phyloP scores from a whole-genome alignment of 805 yeast genomes.

The Saccharomycopsis sp. region DNA sequence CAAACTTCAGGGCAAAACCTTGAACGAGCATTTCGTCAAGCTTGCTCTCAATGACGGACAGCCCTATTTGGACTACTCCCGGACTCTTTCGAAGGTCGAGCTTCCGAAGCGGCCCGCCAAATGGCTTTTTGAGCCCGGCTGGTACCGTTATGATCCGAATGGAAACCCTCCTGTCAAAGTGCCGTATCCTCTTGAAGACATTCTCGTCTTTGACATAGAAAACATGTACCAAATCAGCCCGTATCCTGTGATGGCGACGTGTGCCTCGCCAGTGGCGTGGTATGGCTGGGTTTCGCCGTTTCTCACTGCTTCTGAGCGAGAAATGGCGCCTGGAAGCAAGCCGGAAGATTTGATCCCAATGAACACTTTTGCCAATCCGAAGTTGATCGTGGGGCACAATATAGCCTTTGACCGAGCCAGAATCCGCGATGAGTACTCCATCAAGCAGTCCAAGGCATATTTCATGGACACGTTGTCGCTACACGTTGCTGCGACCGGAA shows the following conservation, averaged over 20 bases:
- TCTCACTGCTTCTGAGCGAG: constrained; percentile 45
- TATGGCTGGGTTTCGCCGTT: constrained; percentile 93
- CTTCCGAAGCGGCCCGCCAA: constrained; percentile 37
- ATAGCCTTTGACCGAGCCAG: constrained; percentile 88
- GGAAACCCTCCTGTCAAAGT: constrained; percentile 45
- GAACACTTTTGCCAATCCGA: constrained; percentile 39
- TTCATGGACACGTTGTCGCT: constrained; percentile 88
- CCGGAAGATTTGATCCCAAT: constrained; percentile 72
- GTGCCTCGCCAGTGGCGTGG: constrained; percentile 75
- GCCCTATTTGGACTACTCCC: constrained; percentile 52
- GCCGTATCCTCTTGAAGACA: constrained; percentile 61
- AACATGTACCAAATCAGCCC: constrained; percentile 67
- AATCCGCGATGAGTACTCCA: constrained; percentile 72
- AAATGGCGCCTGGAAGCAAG: constrained; percentile 23
- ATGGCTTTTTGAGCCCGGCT: constrained; percentile 66
- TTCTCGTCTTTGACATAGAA: constrained; percentile 84
- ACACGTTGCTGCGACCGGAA: constrained; percentile 85
- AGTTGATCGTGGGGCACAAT: constrained; percentile 81
- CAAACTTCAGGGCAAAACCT: constrained; percentile 54
- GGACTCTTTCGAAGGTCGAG: constrained; percentile 35
- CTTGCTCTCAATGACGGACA: constrained; percentile 54
- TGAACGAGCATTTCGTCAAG: constrained; percentile 81
- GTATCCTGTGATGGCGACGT: constrained; percentile 77
- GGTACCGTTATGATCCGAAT: constrained; percentile 67
- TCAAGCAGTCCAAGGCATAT: constrained; percentile 63